phyloP scores from a whole-genome alignment of 768 basidiomycete species.

The Pholiota conissans region DNA sequence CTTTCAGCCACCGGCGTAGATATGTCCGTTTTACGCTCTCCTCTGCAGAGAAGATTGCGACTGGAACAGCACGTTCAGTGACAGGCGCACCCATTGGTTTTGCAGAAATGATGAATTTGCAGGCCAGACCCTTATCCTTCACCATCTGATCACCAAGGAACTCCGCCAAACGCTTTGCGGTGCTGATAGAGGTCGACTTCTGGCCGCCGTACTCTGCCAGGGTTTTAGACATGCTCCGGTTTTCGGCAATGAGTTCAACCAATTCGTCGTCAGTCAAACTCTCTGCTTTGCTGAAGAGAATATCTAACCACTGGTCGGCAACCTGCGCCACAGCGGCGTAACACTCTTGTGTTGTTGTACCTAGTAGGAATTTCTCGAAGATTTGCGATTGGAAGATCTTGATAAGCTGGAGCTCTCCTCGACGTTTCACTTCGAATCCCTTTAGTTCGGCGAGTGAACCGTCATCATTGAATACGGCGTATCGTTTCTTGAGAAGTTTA shows the following conservation, averaged over 20 bases:
- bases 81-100: slow-evolving; percentile 92
- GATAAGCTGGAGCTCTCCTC: slow-evolving; percentile 97
- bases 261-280: slow-evolving; percentile 88
- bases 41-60: slow-evolving; percentile 97
- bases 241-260: slow-evolving; percentile 97
- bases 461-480: slow-evolving; percentile 98
- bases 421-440: slow-evolving; percentile 97
- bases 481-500: slow-evolving; percentile 96
- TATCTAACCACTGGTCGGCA: slow-evolving; percentile 96
- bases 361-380: slow-evolving; percentile 96
- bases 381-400: slow-evolving; percentile 99
- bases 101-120: slow-evolving; percentile 98
- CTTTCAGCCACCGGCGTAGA: slow-evolving; percentile 96
- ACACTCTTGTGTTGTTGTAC: slow-evolving; percentile 91
- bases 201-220: slow-evolving; percentile 94
- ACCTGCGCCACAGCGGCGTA: slow-evolving; percentile 92
- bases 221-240: slow-evolving; percentile 96
- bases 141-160: slow-evolving; percentile 99
- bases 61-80: slow-evolving; percentile 94
- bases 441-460: slow-evolving; percentile 97
- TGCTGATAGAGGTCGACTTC: slow-evolving; percentile 98
- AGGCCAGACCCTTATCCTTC: slow-evolving; percentile 98
- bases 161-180: slow-evolving; percentile 91
- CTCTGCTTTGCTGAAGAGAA: slow-evolving; percentile 86
- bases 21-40: slow-evolving; percentile 87